Base-by-base conservation (phyloP, 2,329 filamentous ascomycete genomes). In the Pestalotiopsis sp. region DNA sequence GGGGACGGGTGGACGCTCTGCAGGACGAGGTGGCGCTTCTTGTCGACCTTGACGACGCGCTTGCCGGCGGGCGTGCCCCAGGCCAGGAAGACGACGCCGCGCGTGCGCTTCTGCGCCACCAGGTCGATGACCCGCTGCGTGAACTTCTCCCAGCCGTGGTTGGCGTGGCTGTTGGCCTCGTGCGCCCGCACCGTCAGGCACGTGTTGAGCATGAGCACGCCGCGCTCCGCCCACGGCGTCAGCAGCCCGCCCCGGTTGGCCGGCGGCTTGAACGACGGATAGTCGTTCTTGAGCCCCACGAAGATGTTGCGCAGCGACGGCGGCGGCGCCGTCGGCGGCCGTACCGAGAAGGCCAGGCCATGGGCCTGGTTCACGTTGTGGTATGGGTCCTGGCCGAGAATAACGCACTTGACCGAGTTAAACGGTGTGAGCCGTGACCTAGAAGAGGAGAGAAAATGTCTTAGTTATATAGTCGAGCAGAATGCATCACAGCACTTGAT, bases 391-490 rank as follows among this genome's bases (percentile, higher is more conserved):
- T 99, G 96, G 72, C 96, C 96, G 67, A 98, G 82, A 77, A 99
- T 94, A 70, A 99, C 95, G 68, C 93, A 92, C 80, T 97, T 97
- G 79, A 98, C 95, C 14, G 87, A 91, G 83, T 91, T 84, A 74
- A 99, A 91, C 7, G 96, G 95, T 0, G 95, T 98, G 80, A 97
- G 92, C 31, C 94, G 92, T 70, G 95, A 98, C 95, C 95, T 98
- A 69, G 31, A 25, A 31, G 49, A n/a, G 45, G 45, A 52, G 23
- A 20, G 6, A 14, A 23, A 12, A 39, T 27, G n/a, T 57, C 20
- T 67, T 41, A 67, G 65, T 56, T 27, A 25, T 9, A 2, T 7
- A 20, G 5, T 23, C 17, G n/a, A 62, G 23, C 4, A 39, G 11
- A 62, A 39, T 62, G 27, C 27, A n/a, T n/a, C 36, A 62, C 14